These are phyloP conservation scores for Dothistroma pini DNA, from an alignment of 2,329 filamentous ascomycete species.

Conservation along the genomic window DNA sequence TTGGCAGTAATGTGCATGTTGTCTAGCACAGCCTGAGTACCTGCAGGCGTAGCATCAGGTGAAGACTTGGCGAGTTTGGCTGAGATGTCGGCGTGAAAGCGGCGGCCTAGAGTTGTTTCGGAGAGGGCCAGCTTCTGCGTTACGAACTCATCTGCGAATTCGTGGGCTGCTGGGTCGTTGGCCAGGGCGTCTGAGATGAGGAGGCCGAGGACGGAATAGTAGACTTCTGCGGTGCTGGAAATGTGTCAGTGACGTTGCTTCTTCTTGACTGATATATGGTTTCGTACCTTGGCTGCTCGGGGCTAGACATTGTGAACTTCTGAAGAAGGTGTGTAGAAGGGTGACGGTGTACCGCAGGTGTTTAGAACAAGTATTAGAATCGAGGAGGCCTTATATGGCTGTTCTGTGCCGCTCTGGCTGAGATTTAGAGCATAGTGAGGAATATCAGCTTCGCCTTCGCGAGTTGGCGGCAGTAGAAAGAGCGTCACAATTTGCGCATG, in stretches of 20 bases:
- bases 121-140: neutral
- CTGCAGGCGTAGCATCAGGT: neutral
- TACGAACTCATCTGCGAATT: neutral
- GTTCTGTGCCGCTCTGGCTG: neutral
- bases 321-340: neutral
- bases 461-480: neutral
- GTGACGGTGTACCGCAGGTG: too few species aligned
- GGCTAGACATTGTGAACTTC: neutral
- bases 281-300: neutral
- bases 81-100: neutral
- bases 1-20: neutral
- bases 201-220: neutral
- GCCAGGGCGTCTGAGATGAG: neutral
- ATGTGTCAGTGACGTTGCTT: neutral
- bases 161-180: neutral
- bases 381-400: neutral
- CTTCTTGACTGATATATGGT: neutral
- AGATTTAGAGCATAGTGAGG: neutral
- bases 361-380: too few species aligned
- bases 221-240: neutral
- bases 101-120: neutral
- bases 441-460: neutral
- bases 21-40: neutral
- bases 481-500: neutral
- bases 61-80: neutral